Conservation (phyloP, 2,329 filamentous ascomycete species). For the Fusarium sublunatum region DNA sequence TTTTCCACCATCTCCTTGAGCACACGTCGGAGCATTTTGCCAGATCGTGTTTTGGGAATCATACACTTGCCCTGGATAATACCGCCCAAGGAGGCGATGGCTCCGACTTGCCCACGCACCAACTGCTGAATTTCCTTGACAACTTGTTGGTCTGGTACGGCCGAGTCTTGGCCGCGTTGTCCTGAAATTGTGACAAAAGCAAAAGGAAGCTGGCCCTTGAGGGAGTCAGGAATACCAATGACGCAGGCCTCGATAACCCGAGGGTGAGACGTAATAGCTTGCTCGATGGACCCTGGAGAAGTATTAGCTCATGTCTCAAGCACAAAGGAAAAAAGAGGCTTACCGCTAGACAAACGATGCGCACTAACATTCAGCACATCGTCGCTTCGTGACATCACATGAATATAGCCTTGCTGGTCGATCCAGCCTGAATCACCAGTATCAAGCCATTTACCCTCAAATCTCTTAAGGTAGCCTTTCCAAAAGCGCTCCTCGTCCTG, state of each 20-base stretch:
- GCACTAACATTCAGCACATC: slow-evolving; percentile 97
- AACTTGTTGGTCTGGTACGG: slow-evolving; percentile 59
- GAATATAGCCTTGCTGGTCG: slow-evolving; percentile 76
- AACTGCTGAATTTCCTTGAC: slow-evolving; percentile 74
- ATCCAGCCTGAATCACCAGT: slow-evolving; percentile 92
- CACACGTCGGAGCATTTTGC: slow-evolving; percentile 87
- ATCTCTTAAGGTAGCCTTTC: slow-evolving; percentile 84
- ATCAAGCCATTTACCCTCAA: slow-evolving; percentile 85
- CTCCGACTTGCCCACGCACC: slow-evolving; percentile 84
- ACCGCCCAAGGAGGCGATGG: slow-evolving; percentile 86
- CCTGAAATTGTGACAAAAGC: slow-evolving; percentile 76
- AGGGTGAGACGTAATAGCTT: slow-evolving; percentile 86
- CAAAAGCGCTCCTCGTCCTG: slow-evolving; percentile 88
- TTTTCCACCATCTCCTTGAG: slow-evolving; percentile 87
- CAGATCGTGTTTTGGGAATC: slow-evolving; percentile 92
- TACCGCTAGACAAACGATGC: slow-evolving; percentile 88
- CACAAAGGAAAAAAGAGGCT: slow-evolving; percentile 41
- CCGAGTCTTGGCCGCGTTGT: slow-evolving; percentile 61
- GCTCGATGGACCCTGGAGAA: slow-evolving; percentile 80
- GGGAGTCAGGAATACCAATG: slow-evolving; percentile 82
- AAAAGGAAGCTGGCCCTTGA: slow-evolving; percentile 93
- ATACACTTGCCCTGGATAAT: slow-evolving; percentile 86
- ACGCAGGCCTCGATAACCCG: slow-evolving; percentile 86
- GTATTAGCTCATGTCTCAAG: slow-evolving; percentile 11
- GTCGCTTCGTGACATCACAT: slow-evolving; percentile 75